Evolutionary conservation across 2,329 filamentous ascomycete species (phyloP), one percentile per base, ranked within the genome.

Genomic region (Fusarium napiforme): DNA sequence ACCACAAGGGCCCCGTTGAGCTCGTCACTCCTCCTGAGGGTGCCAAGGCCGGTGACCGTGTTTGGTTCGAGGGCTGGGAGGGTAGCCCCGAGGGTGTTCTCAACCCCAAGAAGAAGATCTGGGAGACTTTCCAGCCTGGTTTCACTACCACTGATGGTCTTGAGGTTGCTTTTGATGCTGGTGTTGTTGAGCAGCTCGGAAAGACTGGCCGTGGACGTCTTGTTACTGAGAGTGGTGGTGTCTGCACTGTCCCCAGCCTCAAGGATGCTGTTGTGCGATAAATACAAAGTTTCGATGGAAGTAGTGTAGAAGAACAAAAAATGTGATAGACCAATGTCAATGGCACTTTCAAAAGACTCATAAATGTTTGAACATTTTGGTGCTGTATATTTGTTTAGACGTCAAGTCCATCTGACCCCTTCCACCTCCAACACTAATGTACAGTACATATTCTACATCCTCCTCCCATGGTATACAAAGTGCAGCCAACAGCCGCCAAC

Each of bases 91-190:
- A 99, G 88, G 92, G 92, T 71, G 90, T 96, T 58, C 88, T 99
- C 65, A 99, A 98, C 88, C 96, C 96, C 66, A 99, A 99, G 92
- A 99, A 98, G 91, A 98, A 98, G 91, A 87, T 98, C 70, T 98
- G 96, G 95, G 96, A 99, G 88, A 94, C 89, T 15, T 94, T 97
- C 84, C 96, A 98, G 87, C 95, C 95, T 2, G 96, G 96, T 0
- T 98, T 98, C 85, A 97, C 93, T 36, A 99, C 96, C 12, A 97
- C 93, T 3, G 92, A 92, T 12, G 84, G 83, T 52, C 87, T 96
- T 58, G 93, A 95, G 83, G 96, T 97, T 40, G 95, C 89, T 0
- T 99, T 98, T 81, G 93, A 98, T 79, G 93, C 93, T 7, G 88
- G 84, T 49, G 91, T 87, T 50, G 93, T 97, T 40, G 92, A 93